phyloP scores from a whole-genome alignment of 805 yeast genomes.

The Kuraishia hungarica region DNA sequence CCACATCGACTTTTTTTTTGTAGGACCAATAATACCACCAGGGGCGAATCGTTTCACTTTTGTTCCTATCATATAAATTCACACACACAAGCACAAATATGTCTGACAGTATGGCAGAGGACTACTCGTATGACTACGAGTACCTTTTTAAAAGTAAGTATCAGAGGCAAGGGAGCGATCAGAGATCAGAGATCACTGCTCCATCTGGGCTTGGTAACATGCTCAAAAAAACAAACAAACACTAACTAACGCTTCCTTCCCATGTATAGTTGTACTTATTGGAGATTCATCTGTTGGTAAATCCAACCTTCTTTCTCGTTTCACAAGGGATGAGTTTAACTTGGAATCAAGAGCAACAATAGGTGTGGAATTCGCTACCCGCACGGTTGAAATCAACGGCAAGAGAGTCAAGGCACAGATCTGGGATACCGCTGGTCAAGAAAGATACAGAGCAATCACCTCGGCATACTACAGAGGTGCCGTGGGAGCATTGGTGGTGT shows the following conservation, averaged over 20 bases:
- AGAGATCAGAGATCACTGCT: no score
- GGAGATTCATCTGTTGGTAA: conserved; percentile 98
- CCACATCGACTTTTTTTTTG: no score
- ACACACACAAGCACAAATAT: conserved; percentile 9
- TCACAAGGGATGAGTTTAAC: conserved; percentile 93
- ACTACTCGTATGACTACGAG: conserved; percentile 77
- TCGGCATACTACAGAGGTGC: conserved; percentile 98
- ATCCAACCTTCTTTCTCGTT: conserved; percentile 85
- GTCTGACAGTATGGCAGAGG: conserved; percentile 43
- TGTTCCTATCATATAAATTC: not conserved
- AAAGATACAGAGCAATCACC: conserved; percentile 95
- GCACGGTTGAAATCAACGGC: conserved; percentile 84
- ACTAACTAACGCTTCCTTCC: conserved; percentile 7
- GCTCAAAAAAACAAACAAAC: not conserved
- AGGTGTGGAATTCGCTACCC: conserved; percentile 97
- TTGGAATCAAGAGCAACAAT: conserved; percentile 90
- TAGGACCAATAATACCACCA: not conserved
- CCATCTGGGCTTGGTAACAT: not conserved
- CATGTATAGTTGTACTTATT: conserved; percentile 64
- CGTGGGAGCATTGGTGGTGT: conserved; percentile 92
- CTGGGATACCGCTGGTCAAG: conserved; percentile 99
- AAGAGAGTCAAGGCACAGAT: conserved; percentile 83
- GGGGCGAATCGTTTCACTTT: not conserved
- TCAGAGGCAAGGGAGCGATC: no score
- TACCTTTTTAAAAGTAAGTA: conserved; percentile 70